A percentile compares a stretch with the other conserved stretches of the same genome.
Evolutionary conservation across 2,329 filamentous ascomycete genomes (phyloP).

Genomic region (Cordyceps cateniannulata): DNA sequence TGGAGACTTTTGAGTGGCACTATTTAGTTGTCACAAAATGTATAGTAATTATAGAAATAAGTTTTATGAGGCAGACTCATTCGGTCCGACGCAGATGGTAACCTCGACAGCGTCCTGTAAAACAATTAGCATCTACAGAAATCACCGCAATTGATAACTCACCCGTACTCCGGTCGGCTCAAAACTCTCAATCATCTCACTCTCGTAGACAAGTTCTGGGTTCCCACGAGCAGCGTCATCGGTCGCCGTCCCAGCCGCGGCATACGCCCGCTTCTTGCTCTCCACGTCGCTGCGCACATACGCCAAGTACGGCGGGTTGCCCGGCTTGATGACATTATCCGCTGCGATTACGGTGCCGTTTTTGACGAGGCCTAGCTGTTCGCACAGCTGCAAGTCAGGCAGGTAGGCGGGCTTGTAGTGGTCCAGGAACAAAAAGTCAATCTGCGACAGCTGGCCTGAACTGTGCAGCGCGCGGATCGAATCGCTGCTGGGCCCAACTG

Average conservation of each 20-base stretch:
- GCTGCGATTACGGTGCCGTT: slow-evolving; percentile 58
- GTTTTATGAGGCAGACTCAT: too few species aligned
- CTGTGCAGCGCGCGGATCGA: slow-evolving; percentile 55
- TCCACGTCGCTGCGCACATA: slow-evolving; percentile 61
- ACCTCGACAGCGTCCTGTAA: slow-evolving; percentile 60
- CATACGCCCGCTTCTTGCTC: slow-evolving; percentile 42
- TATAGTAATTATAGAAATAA: too few species aligned
- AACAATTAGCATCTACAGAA: neutral
- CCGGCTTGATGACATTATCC: slow-evolving; percentile 66
- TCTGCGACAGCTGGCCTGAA: slow-evolving; percentile 45
- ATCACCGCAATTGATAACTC: slow-evolving; percentile 23
- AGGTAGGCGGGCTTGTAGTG: slow-evolving; percentile 74
- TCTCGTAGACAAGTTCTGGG: slow-evolving; percentile 60
- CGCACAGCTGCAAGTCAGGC: slow-evolving; percentile 69
- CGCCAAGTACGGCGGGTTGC: slow-evolving; percentile 63
- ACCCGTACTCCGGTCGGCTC: slow-evolving; percentile 62
- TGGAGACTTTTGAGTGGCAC: too few species aligned
- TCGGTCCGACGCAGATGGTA: slow-evolving; percentile 45
- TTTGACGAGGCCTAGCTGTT: slow-evolving; percentile 59
- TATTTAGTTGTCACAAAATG: too few species aligned
- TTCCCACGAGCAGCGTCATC: slow-evolving; percentile 42
- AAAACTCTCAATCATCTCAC: slow-evolving; percentile 55
- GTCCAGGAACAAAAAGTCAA: slow-evolving; percentile 73
- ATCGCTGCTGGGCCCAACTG: slow-evolving; percentile 63
- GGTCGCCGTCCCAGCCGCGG: slow-evolving; percentile 22